A percentile compares a stretch with the other conserved stretches of the same genome.
These are phyloP conservation scores for Aspergillus avenaceus DNA, from an alignment of 495 filamentous ascomycete genomes.

Conservation along the genomic window DNA sequence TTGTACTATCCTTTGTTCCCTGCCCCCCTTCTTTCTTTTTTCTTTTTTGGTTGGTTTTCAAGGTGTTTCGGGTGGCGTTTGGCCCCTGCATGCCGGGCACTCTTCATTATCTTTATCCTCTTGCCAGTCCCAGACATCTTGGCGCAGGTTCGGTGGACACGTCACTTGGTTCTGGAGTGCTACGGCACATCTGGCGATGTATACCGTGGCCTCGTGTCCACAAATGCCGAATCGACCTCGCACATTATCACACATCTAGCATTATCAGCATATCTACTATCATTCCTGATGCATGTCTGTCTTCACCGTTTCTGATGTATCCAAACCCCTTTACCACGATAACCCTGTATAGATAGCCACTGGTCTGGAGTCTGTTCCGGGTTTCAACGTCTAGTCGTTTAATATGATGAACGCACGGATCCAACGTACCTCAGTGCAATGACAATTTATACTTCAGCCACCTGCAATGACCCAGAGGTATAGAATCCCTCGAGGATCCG, in stretches of 20 bases:
- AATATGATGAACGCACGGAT: too few species aligned
- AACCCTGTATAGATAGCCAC: neutral
- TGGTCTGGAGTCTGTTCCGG: neutral
- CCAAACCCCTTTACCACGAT: neutral
- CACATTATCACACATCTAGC: constrained; percentile 18
- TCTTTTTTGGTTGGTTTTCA: constrained; percentile 5
- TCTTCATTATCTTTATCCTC: constrained; percentile 16
- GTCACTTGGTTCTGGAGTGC: constrained; percentile 16
- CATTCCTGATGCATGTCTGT: neutral
- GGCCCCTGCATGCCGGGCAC: constrained; percentile 16
- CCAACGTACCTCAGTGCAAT: too few species aligned
- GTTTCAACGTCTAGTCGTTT: neutral
- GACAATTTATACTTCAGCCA: too few species aligned
- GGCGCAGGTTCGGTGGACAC: constrained; percentile 17
- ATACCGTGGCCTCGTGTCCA: constrained; percentile 19
- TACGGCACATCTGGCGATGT: constrained; percentile 16
- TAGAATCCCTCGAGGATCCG: too few species aligned
- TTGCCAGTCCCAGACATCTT: constrained; percentile 22
- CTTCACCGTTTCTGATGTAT: neutral
- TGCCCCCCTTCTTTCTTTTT: neutral
- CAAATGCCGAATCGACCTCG: constrained; percentile 17
- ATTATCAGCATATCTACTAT: neutral
- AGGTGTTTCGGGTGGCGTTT: constrained; percentile 19
- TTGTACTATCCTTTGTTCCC: too few species aligned
- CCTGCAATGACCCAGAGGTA: too few species aligned